Percentiles rank a stretch among this genome's conserved stretches.
Conservation (phyloP, 352 stramenopile species). For the Blastocystis sp. region DNA sequence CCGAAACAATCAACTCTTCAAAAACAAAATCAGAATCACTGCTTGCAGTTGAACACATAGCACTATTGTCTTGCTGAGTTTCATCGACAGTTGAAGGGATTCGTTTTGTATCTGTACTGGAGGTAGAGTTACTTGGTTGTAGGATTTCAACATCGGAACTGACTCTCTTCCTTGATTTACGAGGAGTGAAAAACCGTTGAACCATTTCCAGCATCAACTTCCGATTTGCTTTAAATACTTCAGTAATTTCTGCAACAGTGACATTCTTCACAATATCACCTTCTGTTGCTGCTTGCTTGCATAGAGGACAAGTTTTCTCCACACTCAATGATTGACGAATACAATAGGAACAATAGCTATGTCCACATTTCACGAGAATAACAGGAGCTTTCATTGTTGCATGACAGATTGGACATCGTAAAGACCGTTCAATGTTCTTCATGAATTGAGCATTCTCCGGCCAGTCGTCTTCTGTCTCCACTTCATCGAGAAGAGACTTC, state of each 20-base stretch:
- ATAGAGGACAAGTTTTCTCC: constrained; percentile 61
- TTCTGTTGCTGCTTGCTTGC: constrained; percentile 34
- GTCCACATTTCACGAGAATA: constrained; percentile 37
- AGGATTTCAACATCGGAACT: neutral
- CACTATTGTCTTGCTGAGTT: neutral
- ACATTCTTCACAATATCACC: constrained; percentile 56
- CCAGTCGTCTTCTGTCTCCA: constrained; percentile 57
- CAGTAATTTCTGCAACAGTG: constrained; percentile 1
- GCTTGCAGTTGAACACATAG: neutral
- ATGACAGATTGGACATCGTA: constrained; percentile 57
- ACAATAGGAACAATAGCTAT: constrained; percentile 63
- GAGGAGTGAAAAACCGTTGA: neutral
- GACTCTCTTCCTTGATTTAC: neutral
- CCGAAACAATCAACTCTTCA: neutral
- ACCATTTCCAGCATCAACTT: neutral
- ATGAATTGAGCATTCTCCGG: constrained; percentile 20
- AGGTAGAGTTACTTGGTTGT: neutral
- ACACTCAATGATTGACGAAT: constrained; percentile 36
- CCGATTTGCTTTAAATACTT: constrained; percentile 31
- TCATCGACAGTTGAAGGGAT: neutral
- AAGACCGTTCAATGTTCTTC: constrained; percentile 8
- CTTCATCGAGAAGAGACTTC: constrained; percentile 21
- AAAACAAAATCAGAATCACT: constrained; percentile 25
- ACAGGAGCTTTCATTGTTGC: constrained; percentile 42
- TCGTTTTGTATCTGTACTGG: too few species aligned